These are phyloP conservation scores for Podospora anserina DNA, from an alignment of 495 filamentous ascomycete genomes.

Conservation along the genomic window DNA sequence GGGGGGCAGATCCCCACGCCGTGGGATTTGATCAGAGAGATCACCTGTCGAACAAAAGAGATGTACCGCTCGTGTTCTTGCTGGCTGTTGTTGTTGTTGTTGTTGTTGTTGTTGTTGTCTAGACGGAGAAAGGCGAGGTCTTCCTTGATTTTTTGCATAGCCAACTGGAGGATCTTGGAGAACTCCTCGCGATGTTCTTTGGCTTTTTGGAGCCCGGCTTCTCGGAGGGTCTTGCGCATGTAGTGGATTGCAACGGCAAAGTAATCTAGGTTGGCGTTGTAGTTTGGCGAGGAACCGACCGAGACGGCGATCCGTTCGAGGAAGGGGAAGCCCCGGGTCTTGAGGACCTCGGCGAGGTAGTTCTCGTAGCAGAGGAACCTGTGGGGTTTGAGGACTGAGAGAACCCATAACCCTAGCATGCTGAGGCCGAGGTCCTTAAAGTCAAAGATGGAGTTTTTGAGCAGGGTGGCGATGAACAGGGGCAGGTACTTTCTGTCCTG, in stretches of 20 bases:
- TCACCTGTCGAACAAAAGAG: slow-evolving; percentile 42
- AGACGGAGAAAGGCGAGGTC: slow-evolving; percentile 37
- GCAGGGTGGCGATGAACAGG: slow-evolving; percentile 41
- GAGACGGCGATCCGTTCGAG: slow-evolving; percentile 31
- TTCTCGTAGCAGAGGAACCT: slow-evolving; percentile 41
- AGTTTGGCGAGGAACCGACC: slow-evolving; percentile 33
- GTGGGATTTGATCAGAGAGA: slow-evolving; percentile 47
- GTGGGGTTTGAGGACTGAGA: slow-evolving; percentile 40
- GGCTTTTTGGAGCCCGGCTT: slow-evolving; percentile 20
- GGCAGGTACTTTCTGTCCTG: slow-evolving; percentile 36
- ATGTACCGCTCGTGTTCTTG: slow-evolving; percentile 38
- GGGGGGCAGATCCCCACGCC: slow-evolving; percentile 42
- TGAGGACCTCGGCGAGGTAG: slow-evolving; percentile 39
- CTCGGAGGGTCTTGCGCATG: slow-evolving; percentile 43
- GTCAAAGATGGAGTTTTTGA: slow-evolving; percentile 39
- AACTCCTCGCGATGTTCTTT: slow-evolving; percentile 34
- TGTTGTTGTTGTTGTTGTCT: slow-evolving; percentile 19
- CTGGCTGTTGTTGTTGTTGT: not conserved
- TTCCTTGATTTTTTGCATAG: slow-evolving; percentile 50
- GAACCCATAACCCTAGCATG: slow-evolving; percentile 38
- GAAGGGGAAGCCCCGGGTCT: slow-evolving; percentile 34
- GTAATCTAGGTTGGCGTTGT: slow-evolving; percentile 39
- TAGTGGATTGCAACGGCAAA: slow-evolving; percentile 38
- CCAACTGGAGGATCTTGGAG: slow-evolving; percentile 34
- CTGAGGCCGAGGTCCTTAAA: slow-evolving; percentile 40